Percentiles rank a stretch among this genome's conserved stretches.
phyloP scores from a whole-genome alignment of 306 rosid species.

The Vicia sativa region DNA sequence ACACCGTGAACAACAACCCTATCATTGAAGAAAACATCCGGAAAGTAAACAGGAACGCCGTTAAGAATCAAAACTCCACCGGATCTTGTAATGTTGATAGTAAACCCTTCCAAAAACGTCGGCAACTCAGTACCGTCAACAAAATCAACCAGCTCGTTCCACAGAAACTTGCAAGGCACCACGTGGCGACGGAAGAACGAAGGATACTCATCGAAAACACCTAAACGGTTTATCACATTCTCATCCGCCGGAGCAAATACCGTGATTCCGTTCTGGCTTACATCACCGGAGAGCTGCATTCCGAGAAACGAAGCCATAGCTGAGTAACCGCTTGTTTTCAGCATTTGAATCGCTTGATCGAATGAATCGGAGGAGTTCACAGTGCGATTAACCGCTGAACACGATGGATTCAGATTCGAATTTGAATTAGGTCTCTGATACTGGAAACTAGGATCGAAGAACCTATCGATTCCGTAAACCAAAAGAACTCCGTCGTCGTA shows the following conservation, averaged over 20 bases:
- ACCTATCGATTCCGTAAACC: conserved; percentile 56
- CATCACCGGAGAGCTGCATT: conserved; percentile 52
- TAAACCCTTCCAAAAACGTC: conserved; percentile 62
- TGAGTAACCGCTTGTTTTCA: conserved; percentile 55
- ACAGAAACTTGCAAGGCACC: conserved; percentile 63
- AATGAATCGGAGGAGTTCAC: conserved; percentile 41
- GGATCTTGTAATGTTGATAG: conserved; percentile 52
- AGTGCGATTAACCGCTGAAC: conserved; percentile 36
- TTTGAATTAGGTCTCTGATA: conserved; percentile 13
- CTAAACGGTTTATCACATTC: conserved; percentile 40
- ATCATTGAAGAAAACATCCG: conserved; percentile 54
- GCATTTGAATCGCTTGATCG: conserved; percentile 43
- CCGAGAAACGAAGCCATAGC: conserved; percentile 69
- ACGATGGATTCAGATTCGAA: conserved; percentile 18
- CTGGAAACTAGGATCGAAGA: conserved; percentile 59
- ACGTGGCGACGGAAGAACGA: conserved; percentile 71
- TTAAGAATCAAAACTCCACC: conserved; percentile 58
- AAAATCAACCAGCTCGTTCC: conserved; percentile 63
- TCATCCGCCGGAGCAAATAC: conserved; percentile 75
- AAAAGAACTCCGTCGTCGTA: conserved; percentile 65
- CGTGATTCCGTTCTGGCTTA: conserved; percentile 50
- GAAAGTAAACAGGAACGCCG: conserved; percentile 57
- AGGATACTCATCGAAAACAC: conserved; percentile 46
- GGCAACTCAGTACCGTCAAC: conserved; percentile 48
- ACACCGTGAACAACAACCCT: conserved; percentile 76